phyloP scores from a whole-genome alignment of 2,329 filamentous ascomycete species.

The Canariomyces notabilis region DNA sequence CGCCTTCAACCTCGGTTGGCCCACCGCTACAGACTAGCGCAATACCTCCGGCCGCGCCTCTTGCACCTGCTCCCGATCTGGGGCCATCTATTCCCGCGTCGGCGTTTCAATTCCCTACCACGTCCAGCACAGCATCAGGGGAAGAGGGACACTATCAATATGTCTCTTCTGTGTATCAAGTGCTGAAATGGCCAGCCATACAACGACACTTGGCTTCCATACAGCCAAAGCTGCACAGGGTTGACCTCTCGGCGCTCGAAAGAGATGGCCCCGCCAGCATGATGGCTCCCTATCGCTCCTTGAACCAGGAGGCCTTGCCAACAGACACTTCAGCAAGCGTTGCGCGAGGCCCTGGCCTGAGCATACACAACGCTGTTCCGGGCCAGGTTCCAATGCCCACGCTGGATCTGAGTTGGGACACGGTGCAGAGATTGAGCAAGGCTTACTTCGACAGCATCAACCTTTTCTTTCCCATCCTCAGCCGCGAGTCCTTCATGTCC shows the following conservation, averaged over 20 bases:
- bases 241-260: constrained; percentile 32
- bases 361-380: constrained; percentile 3
- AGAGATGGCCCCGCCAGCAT: constrained; percentile 35
- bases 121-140: constrained; percentile 16
- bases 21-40: background rate
- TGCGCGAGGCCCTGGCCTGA: background rate
- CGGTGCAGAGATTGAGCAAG: constrained; percentile 46
- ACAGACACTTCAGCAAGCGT: constrained; percentile 9
- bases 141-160: constrained; percentile 29
- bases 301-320: constrained; percentile 19
- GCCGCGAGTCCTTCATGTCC: constrained; percentile 49
- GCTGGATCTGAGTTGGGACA: constrained; percentile 39
- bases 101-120: constrained; percentile 19
- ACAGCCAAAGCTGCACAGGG: constrained; percentile 29
- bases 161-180: constrained; percentile 42
- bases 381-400: constrained; percentile 7
- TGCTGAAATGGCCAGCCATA: constrained; percentile 46
- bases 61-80: background rate
- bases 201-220: constrained; percentile 36
- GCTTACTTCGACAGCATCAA: constrained; percentile 58
- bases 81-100: constrained; percentile 6
- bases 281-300: constrained; percentile 28
- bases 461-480: constrained; percentile 53
- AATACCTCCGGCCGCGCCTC: constrained; percentile 1
- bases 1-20: background rate